Percentiles rank a stretch among this genome's conserved stretches.
These are phyloP conservation scores for Warburgia ugandensis DNA, from an alignment of 164 flowering plant species.

Conservation along the genomic window DNA sequence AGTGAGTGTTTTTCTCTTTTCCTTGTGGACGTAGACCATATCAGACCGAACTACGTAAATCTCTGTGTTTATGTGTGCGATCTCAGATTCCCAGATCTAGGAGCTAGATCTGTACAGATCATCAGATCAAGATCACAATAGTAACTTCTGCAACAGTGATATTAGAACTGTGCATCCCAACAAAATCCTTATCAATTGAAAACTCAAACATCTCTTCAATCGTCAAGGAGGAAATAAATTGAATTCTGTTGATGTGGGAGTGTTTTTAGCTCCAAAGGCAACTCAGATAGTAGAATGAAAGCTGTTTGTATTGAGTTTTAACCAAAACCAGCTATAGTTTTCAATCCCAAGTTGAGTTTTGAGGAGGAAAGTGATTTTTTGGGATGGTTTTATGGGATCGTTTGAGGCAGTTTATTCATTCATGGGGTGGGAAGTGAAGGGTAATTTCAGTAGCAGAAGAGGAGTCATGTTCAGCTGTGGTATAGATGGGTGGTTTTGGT, in stretches of 20 bases:
- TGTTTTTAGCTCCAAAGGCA: slow-evolving; percentile 56
- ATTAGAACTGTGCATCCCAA: no score
- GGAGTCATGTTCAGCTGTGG: slow-evolving; percentile 62
- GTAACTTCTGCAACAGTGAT: no score
- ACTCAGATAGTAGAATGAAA: slow-evolving; percentile 38
- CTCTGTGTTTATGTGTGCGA: no score
- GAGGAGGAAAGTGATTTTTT: slow-evolving; percentile 52
- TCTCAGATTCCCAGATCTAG: no score
- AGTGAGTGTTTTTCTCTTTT: no score
- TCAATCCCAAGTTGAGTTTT: slow-evolving; percentile 70
- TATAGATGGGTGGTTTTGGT: slow-evolving; percentile 54
- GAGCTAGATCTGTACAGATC: no score
- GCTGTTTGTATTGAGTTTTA: slow-evolving; percentile 29
- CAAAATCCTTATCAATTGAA: no score
- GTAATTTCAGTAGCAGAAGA: slow-evolving; percentile 59
- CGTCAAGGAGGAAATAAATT: slow-evolving; percentile 25
- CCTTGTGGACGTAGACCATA: no score
- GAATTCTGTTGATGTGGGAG: slow-evolving; percentile 51
- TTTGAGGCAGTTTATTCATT: slow-evolving; percentile 84
- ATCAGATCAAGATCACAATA: no score
- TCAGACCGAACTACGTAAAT: no score
- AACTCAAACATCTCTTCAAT: no score
- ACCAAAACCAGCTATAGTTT: slow-evolving; percentile 68
- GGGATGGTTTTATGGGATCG: slow-evolving; percentile 51
- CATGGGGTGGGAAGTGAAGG: slow-evolving; percentile 71